phyloP scores from a whole-genome alignment of 1,284 basidiomycete genomes.

The Phellinidium pouzarii region DNA sequence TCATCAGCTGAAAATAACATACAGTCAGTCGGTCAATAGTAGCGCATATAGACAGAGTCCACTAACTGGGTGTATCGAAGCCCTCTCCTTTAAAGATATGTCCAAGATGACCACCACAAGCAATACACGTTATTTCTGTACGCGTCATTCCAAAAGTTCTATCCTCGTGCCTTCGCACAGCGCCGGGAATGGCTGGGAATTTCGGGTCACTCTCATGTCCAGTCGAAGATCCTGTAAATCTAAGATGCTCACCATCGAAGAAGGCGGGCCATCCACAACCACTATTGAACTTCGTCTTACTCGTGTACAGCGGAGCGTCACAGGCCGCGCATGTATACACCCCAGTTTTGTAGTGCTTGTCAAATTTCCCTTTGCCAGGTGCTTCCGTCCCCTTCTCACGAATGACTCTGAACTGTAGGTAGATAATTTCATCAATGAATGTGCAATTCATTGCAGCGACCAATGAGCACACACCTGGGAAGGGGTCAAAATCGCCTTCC shows the following conservation, averaged over 20 bases:
- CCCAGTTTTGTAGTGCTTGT: constrained; percentile 60
- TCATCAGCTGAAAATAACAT: constrained; percentile 53
- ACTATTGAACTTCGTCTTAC: constrained; percentile 86
- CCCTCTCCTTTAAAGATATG: constrained; percentile 94
- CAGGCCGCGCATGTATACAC: constrained; percentile 73
- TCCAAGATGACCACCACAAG: constrained; percentile 87
- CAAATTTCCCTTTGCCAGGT: constrained; percentile 72
- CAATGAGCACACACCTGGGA: constrained; percentile 57
- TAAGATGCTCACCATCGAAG: constrained; percentile 63
- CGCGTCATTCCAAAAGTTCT: constrained; percentile 47
- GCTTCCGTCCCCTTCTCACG: constrained; percentile 85
- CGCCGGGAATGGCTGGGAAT: constrained; percentile 74
- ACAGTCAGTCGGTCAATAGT: constrained; percentile 24
- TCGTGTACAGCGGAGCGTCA: constrained; percentile 73
- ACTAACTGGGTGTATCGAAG: constrained; percentile 61
- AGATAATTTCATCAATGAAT: neutral
- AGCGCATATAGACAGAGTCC: constrained; percentile 20
- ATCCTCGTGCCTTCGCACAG: constrained; percentile 73
- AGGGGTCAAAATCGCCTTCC: constrained; percentile 75
- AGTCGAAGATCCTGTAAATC: neutral
- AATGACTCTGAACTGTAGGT: constrained; percentile 71
- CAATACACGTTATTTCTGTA: constrained; percentile 75
- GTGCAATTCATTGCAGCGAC: neutral
- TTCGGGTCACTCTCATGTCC: no score
- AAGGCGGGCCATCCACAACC: constrained; percentile 98